Base-by-base conservation (phyloP, 148 eudicot species). In the Spergularia bocconei region DNA sequence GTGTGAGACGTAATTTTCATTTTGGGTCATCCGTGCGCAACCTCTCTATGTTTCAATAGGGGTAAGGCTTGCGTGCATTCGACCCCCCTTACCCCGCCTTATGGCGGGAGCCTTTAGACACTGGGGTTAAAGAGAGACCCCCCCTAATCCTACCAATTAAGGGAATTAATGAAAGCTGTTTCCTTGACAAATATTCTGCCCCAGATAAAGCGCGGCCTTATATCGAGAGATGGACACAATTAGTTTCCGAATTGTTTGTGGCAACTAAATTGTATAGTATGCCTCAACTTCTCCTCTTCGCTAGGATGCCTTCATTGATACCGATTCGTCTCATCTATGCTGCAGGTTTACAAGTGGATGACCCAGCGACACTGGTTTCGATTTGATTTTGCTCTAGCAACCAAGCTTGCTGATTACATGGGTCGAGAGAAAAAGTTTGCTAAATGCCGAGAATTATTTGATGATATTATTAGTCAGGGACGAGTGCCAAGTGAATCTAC, bases 341-440 rank as follows among this genome's bases (percentile, higher is more conserved):
- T 73, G 53, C 81, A 94, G 98, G 97, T 91, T 23, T 94, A 88
- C 87, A 87, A 89, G 80, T 94, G 98, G 98, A 94, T 94, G 98
- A 85, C 71, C 74, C 91, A 87, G 63, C 97, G 87, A 73, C 89
- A 86, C 68, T 96, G 98, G 99, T 92, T 88, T 79, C 84, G 66
- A 54, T 96, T 96, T 77, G 97, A 96, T 85, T 92, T 92, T 79
- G 86, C 86, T 71, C 89, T 96, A 77, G 91, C 97, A 23, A 90
- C 98, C 17, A 92, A 86, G 83, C 84, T 96, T 74, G 99, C 99
- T 29, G 97, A 96, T 80, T 91, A 77, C 82, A 63, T 92, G 84
- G 99, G 99, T 23, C 88, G 89, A 79, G 91, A 92, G 77, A 82
- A 88, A 54, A 96, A 96, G 67, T 80, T 21, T 82, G 70, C 80